These are phyloP conservation scores for Dictyostelium brefeldianum DNA, from an alignment of 78 protist species.

Conservation along the genomic window DNA sequence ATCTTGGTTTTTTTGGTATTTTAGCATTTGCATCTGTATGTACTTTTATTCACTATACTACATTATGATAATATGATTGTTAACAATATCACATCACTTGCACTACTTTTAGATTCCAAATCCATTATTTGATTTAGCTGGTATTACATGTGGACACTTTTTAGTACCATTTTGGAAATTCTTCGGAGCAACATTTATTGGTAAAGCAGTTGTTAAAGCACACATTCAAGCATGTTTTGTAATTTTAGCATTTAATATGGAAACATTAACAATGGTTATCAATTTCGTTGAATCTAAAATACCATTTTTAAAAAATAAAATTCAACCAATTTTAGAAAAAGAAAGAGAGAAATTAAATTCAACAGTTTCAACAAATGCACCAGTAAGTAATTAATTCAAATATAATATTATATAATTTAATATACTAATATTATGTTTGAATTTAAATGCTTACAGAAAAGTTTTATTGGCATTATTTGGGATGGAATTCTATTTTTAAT, in stretches of 20 bases:
- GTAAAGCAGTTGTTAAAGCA: slow-evolving; percentile 92
- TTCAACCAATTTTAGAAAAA: slow-evolving; percentile 75
- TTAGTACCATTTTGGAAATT: slow-evolving; percentile 92
- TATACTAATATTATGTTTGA: background rate
- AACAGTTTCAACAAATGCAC: slow-evolving; percentile 3
- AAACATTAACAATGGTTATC: slow-evolving; percentile 44
- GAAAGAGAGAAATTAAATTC: slow-evolving; percentile 68
- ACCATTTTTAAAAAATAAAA: slow-evolving; percentile 60
- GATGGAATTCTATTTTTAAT: slow-evolving; percentile 77
- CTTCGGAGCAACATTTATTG: slow-evolving; percentile 91
- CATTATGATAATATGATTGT: too few species aligned
- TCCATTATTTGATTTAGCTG: slow-evolving; percentile 91
- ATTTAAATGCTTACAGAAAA: slow-evolving; percentile 73
- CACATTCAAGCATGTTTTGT: slow-evolving; percentile 85
- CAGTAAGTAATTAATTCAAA: slow-evolving; percentile 30
- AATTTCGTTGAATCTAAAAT: slow-evolving; percentile 45
- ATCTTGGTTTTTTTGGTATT: slow-evolving; percentile 90
- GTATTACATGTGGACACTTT: slow-evolving; percentile 90
- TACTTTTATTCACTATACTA: too few species aligned
- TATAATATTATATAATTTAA: background rate
- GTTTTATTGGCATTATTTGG: slow-evolving; percentile 69
- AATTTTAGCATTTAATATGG: slow-evolving; percentile 46
- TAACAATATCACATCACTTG: too few species aligned
- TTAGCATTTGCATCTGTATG: slow-evolving; percentile 88
- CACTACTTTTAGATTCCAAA: slow-evolving; percentile 83